phyloP scores from a whole-genome alignment of 1,139 yeast species.

The Yamadazyma epiphylla region DNA sequence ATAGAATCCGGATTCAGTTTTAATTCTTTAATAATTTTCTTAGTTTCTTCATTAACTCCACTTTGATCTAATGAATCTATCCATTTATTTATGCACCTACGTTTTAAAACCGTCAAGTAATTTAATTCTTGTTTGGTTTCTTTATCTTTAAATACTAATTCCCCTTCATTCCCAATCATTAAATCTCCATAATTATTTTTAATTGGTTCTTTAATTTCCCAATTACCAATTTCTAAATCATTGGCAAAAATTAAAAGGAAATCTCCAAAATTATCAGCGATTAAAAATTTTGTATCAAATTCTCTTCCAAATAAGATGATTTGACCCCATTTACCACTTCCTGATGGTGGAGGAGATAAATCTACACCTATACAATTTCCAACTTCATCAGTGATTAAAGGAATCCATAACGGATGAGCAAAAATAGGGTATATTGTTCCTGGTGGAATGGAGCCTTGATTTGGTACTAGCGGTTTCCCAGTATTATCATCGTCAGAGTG shows the following conservation, averaged over 20 bases:
- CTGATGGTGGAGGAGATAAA: conserved; percentile 70
- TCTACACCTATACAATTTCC: conserved; percentile 92
- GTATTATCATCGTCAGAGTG: too few relatives aligned
- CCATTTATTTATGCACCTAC: conserved; percentile 9
- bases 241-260: conserved; percentile 77
- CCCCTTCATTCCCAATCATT: conserved; percentile 64
- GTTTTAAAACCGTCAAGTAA: conserved; percentile 12
- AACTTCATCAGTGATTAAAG: conserved; percentile 78
- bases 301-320: conserved; percentile 87
- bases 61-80: conserved; percentile 15
- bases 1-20: conserved; percentile 18
- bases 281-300: conserved; percentile 73
- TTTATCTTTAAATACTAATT: conserved; percentile 41
- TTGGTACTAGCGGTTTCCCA: neutral
- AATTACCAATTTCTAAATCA: conserved; percentile 76
- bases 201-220: conserved; percentile 56
- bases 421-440: conserved; percentile 65
- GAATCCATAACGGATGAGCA: conserved; percentile 90
- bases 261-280: conserved; percentile 84
- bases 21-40: conserved; percentile 22
- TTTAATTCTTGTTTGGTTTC: conserved; percentile 13
- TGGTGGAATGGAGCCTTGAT: conserved; percentile 73
- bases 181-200: conserved; percentile 47
- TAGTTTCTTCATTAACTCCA: conserved; percentile 13
- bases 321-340: conserved; percentile 70